Percentiles rank a stretch among this genome's conserved stretches.
Evolutionary conservation across 352 stramenopile species (phyloP).

Genomic region (Halophytophthora polymorphica): DNA sequence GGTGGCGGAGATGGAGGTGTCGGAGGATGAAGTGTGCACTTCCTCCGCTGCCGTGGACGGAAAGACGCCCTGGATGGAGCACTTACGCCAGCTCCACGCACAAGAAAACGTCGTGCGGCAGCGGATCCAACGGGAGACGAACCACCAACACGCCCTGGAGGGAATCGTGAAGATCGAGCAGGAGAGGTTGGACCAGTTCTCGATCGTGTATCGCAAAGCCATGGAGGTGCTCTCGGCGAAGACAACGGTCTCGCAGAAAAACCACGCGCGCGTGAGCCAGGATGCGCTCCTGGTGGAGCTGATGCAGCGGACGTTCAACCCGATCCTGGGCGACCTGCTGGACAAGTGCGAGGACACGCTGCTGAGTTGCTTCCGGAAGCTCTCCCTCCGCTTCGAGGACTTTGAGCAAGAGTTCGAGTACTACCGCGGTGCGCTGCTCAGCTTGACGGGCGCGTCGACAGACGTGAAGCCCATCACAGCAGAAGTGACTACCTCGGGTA

Average conservation of each 20-base stretch:
- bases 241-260: slow-evolving; percentile 40
- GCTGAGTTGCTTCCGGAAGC: slow-evolving; percentile 55
- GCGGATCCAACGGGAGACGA: slow-evolving; percentile 47
- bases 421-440: slow-evolving; percentile 59
- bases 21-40: slow-evolving; percentile 60
- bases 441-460: slow-evolving; percentile 27
- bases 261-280: slow-evolving; percentile 53
- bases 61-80: slow-evolving; percentile 46
- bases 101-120: slow-evolving; percentile 56
- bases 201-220: slow-evolving; percentile 54
- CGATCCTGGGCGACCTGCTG: slow-evolving; percentile 60
- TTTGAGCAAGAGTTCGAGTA: slow-evolving; percentile 81
- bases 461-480: slow-evolving; percentile 8
- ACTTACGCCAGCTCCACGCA: slow-evolving; percentile 47
- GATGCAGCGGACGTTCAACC: slow-evolving; percentile 69
- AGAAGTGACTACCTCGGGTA: slow-evolving; percentile 8
- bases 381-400: slow-evolving; percentile 63
- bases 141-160: slow-evolving; percentile 58
- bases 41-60: slow-evolving; percentile 14
- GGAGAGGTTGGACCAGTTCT: slow-evolving; percentile 54
- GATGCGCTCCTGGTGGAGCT: slow-evolving; percentile 59
- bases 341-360: slow-evolving; percentile 71
- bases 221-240: slow-evolving; percentile 50
- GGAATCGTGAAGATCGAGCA: slow-evolving; percentile 74
- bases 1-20: slow-evolving; percentile 59